Evolutionary conservation across 2,329 filamentous ascomycete genomes (phyloP).

Genomic region (Zymoseptoria pseudotritici): DNA sequence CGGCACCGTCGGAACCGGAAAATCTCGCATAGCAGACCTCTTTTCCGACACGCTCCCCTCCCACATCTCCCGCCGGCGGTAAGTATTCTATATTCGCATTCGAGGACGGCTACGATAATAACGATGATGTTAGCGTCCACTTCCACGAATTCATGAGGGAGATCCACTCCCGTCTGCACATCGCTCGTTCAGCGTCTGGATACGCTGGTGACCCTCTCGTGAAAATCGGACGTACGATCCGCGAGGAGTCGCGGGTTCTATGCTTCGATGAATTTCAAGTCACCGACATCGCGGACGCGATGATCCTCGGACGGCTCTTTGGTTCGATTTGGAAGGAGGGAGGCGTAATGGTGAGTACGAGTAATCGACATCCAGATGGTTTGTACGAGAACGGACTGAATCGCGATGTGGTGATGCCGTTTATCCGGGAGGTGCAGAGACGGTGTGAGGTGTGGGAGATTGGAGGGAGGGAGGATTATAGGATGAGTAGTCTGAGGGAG

Average conservation of each 20-base stretch:
- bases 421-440: slow-evolving; percentile 64
- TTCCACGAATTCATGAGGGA: slow-evolving; percentile 99
- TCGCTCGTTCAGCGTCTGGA: slow-evolving; percentile 70
- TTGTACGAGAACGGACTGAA: slow-evolving; percentile 98
- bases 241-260: slow-evolving; percentile 72
- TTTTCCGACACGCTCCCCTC: slow-evolving; percentile 87
- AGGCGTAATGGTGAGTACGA: slow-evolving; percentile 93
- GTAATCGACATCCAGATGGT: slow-evolving; percentile 91
- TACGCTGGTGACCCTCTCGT: slow-evolving; percentile 61
- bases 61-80: slow-evolving; percentile 66
- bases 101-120: too few relatives aligned
- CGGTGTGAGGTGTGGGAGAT: slow-evolving; percentile 76
- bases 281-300: slow-evolving; percentile 95
- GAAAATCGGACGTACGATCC: slow-evolving; percentile 71
- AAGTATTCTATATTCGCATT: too few relatives aligned
- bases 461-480: slow-evolving; percentile 60
- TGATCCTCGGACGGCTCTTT: slow-evolving; percentile 84
- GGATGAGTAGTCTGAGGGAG: slow-evolving; percentile 32
- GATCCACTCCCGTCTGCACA: slow-evolving; percentile 53
- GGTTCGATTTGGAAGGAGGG: slow-evolving; percentile 92
- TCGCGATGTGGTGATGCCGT: slow-evolving; percentile 64
- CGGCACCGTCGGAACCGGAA: slow-evolving; percentile 92
- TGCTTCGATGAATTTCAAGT: slow-evolving; percentile 99
- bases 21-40: slow-evolving; percentile 99
- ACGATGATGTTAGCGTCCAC: too few relatives aligned